These are phyloP conservation scores for Funneliformis caledonium DNA, from an alignment of 371 early-diverging fungal species.

Conservation along the genomic window DNA sequence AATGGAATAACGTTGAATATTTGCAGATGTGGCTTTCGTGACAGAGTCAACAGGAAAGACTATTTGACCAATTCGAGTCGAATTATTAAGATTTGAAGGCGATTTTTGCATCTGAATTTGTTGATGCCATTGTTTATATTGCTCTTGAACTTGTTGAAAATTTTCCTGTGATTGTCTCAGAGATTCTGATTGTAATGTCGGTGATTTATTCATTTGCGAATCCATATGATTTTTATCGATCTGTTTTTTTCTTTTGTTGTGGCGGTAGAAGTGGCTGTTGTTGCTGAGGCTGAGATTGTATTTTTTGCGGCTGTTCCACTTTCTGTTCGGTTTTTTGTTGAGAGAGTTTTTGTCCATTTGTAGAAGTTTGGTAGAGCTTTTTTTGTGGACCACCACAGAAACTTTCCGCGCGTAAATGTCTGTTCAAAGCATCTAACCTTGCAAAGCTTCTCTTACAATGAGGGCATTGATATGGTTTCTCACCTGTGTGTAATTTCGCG, in stretches of 20 bases:
- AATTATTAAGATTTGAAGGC: constrained; percentile 6
- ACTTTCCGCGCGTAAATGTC: constrained; percentile 34
- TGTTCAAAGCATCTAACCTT: constrained; percentile 57
- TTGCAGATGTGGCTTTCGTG: neutral
- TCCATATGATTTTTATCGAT: neutral
- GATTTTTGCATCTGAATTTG: constrained; percentile 3
- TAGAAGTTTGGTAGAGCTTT: constrained; percentile 8
- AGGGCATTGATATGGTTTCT: constrained; percentile 65
- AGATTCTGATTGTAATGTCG: neutral
- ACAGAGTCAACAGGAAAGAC: constrained; percentile 20
- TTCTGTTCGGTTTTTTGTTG: neutral
- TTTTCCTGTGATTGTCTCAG: neutral
- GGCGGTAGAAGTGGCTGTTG: constrained; percentile 5
- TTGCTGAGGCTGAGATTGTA: constrained; percentile 19
- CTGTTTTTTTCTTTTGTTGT: neutral
- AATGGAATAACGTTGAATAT: neutral
- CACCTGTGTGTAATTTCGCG: constrained; percentile 65
- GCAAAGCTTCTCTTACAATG: constrained; percentile 74
- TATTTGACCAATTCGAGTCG: constrained; percentile 7
- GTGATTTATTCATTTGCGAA: neutral
- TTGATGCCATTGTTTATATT: constrained; percentile 18
- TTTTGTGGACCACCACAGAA: constrained; percentile 39
- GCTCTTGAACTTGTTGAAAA: too few relatives aligned
- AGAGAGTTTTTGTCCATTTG: neutral
- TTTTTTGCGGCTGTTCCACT: neutral